These are phyloP conservation scores for Cryptosporidium ubiquitum DNA, from an alignment of 169 alveolate species.

Conservation along the genomic window DNA sequence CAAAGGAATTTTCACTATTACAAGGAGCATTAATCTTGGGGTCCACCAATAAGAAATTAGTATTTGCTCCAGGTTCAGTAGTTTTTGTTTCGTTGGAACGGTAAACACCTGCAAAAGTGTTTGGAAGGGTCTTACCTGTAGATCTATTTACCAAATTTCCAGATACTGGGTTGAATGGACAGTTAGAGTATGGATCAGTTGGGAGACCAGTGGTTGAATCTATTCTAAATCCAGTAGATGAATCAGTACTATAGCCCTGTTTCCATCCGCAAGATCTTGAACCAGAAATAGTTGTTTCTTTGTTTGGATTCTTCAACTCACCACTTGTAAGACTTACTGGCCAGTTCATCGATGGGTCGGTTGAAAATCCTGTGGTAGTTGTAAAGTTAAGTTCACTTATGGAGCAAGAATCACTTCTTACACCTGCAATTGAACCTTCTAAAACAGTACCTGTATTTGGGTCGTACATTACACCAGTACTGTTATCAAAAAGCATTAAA, in stretches of 20 bases:
- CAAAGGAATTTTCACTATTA: conserved; percentile 28
- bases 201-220: conserved; percentile 44
- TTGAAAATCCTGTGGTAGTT: background rate
- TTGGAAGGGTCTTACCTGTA: conserved; percentile 1
- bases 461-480: conserved; percentile 8
- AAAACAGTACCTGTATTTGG: background rate
- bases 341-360: conserved; percentile 32
- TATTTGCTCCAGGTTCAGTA: background rate
- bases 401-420: background rate
- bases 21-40: conserved; percentile 52
- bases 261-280: conserved; percentile 51
- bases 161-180: conserved; percentile 34
- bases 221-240: conserved; percentile 38
- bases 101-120: conserved; percentile 44
- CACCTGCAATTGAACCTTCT: conserved; percentile 46
- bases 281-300: background rate
- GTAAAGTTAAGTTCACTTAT: background rate
- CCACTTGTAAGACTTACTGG: conserved; percentile 13
- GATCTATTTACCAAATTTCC: conserved; percentile 34
- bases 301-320: conserved; percentile 26
- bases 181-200: conserved; percentile 45
- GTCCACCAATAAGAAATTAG: conserved; percentile 31
- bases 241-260: conserved; percentile 15
- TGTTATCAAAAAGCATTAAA: conserved; percentile 17
- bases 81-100: background rate